Evolutionary conservation across 129 eudicot species (phyloP), one percentile per base, ranked within the genome.

Genomic region (Glebionis coronaria): DNA sequence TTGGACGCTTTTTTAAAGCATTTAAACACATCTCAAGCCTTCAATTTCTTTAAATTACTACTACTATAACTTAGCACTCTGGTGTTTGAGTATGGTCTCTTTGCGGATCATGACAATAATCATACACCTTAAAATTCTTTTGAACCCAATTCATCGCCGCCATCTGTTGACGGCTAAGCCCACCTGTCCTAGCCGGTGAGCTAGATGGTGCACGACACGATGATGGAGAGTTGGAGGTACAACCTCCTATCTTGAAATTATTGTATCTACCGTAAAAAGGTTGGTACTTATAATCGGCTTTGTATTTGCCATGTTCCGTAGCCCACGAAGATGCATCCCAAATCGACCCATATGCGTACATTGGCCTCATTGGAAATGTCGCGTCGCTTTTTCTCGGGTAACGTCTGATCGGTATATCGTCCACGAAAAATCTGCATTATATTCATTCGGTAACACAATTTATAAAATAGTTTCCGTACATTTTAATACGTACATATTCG

Each of bases 291-390:
- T 90, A 90, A 52, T 90, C 84, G 0, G 90, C 97, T 76, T 85
- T 90, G 74, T 87, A 87, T 80, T 69, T 82, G 12, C 97, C 97
- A 12, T 85, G 76, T 69, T 90, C 95, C 0, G 97, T 90, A 15
- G 97, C 97, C 97, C 97, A 90, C 7, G 90, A 78, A 9, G 97
- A 90, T 46, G 97, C 97, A 71, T 90, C 97, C 97, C 97, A 90
- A 19, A 90, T 90, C 5, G 97, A 90, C 18, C 95, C 97, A 45
- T 90, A 90, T 20, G 79, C 65, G 55, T 76, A 84, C 95, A 90
- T 82, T 12, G 95, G 92, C 82, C 91, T 84, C 42, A 57, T 9
- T 3, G 97, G 95, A 56, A 90, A 90, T 40, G 92, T 90, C 3
- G 69, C 76, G 44, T 83, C 90, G 12, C 83, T 76, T 75, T 87